These are phyloP conservation scores for Monilinia aucupariae DNA, from an alignment of 2,329 filamentous ascomycete species.

Conservation along the genomic window DNA sequence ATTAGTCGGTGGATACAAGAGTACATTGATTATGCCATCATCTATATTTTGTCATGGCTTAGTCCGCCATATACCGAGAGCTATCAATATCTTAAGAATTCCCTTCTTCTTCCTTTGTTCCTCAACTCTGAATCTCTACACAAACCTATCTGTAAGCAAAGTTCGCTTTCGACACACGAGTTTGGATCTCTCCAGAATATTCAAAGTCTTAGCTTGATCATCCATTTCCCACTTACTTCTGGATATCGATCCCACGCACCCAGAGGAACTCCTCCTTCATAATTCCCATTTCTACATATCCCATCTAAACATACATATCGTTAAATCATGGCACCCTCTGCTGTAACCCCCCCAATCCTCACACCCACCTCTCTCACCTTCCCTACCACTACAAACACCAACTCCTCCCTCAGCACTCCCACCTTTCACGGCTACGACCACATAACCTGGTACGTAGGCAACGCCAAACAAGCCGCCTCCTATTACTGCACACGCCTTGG, in stretches of 20 bases:
- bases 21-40: background rate
- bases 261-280: background rate
- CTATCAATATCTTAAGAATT: constrained; percentile 2
- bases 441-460: constrained; percentile 93
- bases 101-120: background rate
- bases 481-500: constrained; percentile 87
- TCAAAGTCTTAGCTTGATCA: background rate
- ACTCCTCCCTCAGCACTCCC: constrained; percentile 30
- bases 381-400: constrained; percentile 28
- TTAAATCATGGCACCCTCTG: constrained; percentile 29
- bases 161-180: background rate
- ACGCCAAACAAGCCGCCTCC: constrained; percentile 88
- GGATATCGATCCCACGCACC: constrained; percentile 9
- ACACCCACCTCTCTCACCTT: constrained; percentile 34
- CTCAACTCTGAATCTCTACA: background rate
- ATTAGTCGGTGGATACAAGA: constrained; percentile 1
- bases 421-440: constrained; percentile 85
- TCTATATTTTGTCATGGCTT: background rate
- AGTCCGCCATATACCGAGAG: background rate
- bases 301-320: background rate
- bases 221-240: background rate
- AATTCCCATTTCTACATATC: background rate
- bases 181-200: background rate
- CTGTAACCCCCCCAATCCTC: constrained; percentile 11
- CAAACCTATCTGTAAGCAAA: constrained; percentile 1